Conservation (phyloP, 495 filamentous ascomycete genomes). For the Achaetomiella virescens region DNA sequence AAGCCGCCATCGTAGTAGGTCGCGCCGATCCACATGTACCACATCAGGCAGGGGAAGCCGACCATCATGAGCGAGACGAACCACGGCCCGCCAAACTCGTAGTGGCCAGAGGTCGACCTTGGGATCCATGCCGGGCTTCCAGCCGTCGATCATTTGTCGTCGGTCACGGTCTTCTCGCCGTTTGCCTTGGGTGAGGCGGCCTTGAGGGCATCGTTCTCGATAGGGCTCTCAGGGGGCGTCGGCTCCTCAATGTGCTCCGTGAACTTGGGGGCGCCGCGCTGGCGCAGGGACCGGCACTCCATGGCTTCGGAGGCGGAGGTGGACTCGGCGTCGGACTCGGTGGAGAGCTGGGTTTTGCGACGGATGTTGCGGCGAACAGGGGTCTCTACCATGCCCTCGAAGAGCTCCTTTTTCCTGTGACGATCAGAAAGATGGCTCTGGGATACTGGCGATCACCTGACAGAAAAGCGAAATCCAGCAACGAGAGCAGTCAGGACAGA, state of each 20-base stretch:
- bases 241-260: conserved; percentile 39
- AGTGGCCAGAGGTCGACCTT: conserved; percentile 74
- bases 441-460: not conserved
- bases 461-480: not conserved
- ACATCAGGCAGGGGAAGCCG: conserved; percentile 89
- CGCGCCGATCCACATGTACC: conserved; percentile 97
- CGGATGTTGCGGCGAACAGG: conserved; percentile 34
- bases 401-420: conserved; percentile 45
- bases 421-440: not conserved
- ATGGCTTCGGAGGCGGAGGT: conserved; percentile 36
- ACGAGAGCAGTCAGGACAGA: not conserved
- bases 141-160: conserved; percentile 56
- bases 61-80: conserved; percentile 82
- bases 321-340: conserved; percentile 41
- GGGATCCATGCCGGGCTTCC: conserved; percentile 62
- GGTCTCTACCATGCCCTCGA: conserved; percentile 48
- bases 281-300: conserved; percentile 25
- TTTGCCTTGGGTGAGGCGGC: conserved; percentile 18
- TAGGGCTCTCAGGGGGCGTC: conserved; percentile 22
- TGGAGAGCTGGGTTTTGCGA: conserved; percentile 37
- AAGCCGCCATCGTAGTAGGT: conserved; percentile 83
- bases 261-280: conserved; percentile 38
- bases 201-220: conserved; percentile 28
- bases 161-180: conserved; percentile 18
- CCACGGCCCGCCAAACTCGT: conserved; percentile 81